Conservation (phyloP, 805 yeast species). For the Alloascoidea hylecoeti region DNA sequence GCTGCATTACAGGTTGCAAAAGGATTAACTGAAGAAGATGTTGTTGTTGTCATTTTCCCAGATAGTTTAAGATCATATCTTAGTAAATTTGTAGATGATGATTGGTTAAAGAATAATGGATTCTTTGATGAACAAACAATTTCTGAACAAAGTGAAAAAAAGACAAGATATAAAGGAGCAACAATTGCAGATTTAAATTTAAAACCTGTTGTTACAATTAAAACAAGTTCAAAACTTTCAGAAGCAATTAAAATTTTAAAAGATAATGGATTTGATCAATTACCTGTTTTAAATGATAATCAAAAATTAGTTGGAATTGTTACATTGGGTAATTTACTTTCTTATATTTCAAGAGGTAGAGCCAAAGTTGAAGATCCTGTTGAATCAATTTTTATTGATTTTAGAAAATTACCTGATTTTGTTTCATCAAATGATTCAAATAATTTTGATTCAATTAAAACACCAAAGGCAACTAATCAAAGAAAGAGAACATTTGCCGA, state of each 20-base stretch:
- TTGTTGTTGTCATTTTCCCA: constrained; percentile 71
- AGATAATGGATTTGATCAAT: constrained; percentile 70
- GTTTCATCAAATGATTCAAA: constrained; percentile 43
- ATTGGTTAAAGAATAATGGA: constrained; percentile 75
- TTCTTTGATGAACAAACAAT: constrained; percentile 43
- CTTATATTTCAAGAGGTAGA: constrained; percentile 47
- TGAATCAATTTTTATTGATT: constrained; percentile 51
- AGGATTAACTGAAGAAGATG: constrained; percentile 58
- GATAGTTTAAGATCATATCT: constrained; percentile 79
- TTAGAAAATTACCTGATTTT: constrained; percentile 55
- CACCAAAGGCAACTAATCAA: constrained; percentile 27
- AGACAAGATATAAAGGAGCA: constrained; percentile 29
- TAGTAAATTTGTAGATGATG: constrained; percentile 81
- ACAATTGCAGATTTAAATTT: constrained; percentile 57
- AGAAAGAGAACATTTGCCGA: constrained; percentile 54
- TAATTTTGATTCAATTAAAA: constrained; percentile 24
- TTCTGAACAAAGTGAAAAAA: constrained; percentile 19
- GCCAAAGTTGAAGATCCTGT: constrained; percentile 42
- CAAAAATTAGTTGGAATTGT: constrained; percentile 64
- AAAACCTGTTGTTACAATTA: constrained; percentile 70
- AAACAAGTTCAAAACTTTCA: constrained; percentile 40
- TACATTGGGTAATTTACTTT: constrained; percentile 60
- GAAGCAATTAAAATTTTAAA: constrained; percentile 58
- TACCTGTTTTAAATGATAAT: constrained; percentile 50
- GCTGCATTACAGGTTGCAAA: constrained; percentile 62